phyloP scores from a whole-genome alignment of 768 basidiomycete species.

The Leucocoprinus birnbaumii region DNA sequence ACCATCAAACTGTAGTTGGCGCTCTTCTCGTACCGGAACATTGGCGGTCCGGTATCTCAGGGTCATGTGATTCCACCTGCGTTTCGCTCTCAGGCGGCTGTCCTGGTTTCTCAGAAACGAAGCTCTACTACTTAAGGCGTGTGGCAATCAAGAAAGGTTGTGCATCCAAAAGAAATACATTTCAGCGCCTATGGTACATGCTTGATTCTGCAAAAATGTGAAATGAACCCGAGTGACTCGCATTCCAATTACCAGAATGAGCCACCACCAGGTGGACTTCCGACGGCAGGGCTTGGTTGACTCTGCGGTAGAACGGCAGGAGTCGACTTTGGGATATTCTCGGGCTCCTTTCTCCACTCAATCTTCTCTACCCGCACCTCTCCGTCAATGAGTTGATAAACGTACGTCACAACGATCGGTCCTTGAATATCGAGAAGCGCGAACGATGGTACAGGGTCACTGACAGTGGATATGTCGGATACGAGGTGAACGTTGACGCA shows the following conservation, averaged over 20 bases:
- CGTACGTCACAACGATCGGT: constrained; percentile 93
- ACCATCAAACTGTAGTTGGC: too few species aligned
- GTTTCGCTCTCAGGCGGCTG: too few species aligned
- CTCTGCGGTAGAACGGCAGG: constrained; percentile 45
- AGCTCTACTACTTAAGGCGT: too few species aligned
- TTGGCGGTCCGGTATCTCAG: not conserved
- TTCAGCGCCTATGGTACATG: not conserved
- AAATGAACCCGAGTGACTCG: not conserved
- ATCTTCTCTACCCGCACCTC: constrained; percentile 94
- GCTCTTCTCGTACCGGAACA: not conserved
- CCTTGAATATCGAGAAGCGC: constrained; percentile 99
- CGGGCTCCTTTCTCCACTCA: constrained; percentile 70
- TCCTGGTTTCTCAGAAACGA: too few species aligned
- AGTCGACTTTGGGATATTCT: constrained; percentile 35
- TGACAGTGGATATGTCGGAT: too few species aligned
- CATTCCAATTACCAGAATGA: constrained; percentile 7
- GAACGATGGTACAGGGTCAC: constrained; percentile 90
- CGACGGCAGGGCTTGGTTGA: constrained; percentile 35
- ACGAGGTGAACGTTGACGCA: too few species aligned
- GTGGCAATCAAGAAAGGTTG: not conserved
- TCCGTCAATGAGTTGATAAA: constrained; percentile 92
- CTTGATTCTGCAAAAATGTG: not conserved
- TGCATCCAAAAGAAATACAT: not conserved
- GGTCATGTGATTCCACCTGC: not conserved
- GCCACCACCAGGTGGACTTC: not conserved